These are phyloP conservation scores for Crataegus laevigata DNA, from an alignment of 306 rosid genomes.

Conservation along the genomic window DNA sequence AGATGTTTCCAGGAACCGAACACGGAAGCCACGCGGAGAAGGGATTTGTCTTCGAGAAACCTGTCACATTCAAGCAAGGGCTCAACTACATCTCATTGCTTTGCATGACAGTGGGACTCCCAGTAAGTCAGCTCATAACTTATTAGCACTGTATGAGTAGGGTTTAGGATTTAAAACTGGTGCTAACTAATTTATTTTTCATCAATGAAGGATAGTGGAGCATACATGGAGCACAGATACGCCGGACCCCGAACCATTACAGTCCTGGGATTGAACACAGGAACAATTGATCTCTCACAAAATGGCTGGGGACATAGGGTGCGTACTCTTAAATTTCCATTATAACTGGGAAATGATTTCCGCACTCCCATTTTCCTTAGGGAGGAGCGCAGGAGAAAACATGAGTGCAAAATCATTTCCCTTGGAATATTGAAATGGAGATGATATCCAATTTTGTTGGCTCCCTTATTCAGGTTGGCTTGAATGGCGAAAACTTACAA, in stretches of 20 bases:
- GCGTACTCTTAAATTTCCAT: not conserved
- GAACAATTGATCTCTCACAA: conserved; percentile 41
- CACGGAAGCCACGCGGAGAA: conserved; percentile 69
- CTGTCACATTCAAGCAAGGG: conserved; percentile 39
- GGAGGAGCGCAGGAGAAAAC: not conserved
- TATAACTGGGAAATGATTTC: not conserved
- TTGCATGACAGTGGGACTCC: conserved; percentile 58
- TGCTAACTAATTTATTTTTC: not conserved
- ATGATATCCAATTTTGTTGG: not conserved
- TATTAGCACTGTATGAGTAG: not conserved
- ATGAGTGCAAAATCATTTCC: not conserved
- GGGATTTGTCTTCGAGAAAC: conserved; percentile 33
- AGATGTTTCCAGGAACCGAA: conserved; percentile 31
- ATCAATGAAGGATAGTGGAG: conserved; percentile 71
- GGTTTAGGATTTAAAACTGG: not conserved
- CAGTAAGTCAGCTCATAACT: conserved; percentile 46
- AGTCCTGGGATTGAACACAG: conserved; percentile 51
- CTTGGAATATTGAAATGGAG: not conserved
- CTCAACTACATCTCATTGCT: conserved; percentile 44
- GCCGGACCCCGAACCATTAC: conserved; percentile 55
- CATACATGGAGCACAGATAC: conserved; percentile 88
- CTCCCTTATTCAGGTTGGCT: conserved; percentile 41
- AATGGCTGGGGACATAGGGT: conserved; percentile 76
- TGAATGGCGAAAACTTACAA: conserved; percentile 38
- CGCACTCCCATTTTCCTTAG: not conserved